Conservation (phyloP, 208 protist species). For the Phytomonas sp. region DNA sequence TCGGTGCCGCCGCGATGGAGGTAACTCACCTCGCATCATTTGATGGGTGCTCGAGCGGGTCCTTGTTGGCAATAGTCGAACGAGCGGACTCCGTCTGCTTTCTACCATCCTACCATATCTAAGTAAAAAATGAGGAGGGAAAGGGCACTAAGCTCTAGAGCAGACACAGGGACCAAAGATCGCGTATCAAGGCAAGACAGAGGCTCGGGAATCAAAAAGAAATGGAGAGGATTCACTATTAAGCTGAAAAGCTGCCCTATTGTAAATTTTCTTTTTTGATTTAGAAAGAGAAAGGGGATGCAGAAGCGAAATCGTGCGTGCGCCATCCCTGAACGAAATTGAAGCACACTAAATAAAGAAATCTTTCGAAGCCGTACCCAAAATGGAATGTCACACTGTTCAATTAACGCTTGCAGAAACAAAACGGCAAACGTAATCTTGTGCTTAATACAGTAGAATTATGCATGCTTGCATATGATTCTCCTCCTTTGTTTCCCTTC, state of each 20-base stretch:
- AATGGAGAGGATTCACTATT: neutral
- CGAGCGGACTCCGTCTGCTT: conserved; percentile 38
- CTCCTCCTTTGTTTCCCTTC: neutral
- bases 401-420: neutral
- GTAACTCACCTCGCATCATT: conserved; percentile 35
- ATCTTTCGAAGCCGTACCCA: neutral
- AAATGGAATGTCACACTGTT: neutral
- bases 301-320: neutral
- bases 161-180: neutral
- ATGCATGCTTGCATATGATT: neutral
- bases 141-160: neutral
- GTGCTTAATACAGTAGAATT: neutral
- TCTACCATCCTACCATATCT: conserved; percentile 67
- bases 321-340: neutral
- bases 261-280: neutral
- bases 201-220: neutral
- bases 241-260: neutral
- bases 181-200: neutral
- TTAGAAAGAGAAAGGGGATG: neutral
- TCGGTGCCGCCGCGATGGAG: conserved; percentile 53
- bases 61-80: conserved; percentile 61
- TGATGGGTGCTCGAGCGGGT: conserved; percentile 42
- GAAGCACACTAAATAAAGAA: neutral
- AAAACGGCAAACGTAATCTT: neutral
- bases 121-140: conserved; percentile 4